Base-by-base conservation (phyloP, 495 filamentous ascomycete genomes). In the Aspergillus hancockii region DNA sequence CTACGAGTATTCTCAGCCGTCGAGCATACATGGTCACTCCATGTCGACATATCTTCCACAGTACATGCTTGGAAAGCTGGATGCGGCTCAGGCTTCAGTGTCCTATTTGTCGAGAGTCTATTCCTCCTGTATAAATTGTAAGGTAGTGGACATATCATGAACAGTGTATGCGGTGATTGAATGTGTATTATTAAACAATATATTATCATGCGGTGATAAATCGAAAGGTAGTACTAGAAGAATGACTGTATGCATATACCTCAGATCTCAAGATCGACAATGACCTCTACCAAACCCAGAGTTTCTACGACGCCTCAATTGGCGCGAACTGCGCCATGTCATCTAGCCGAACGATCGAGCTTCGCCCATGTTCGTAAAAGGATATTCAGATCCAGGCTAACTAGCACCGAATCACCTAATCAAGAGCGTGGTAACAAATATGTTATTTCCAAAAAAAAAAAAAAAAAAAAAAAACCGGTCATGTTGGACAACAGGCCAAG, bases 31-130 rank as follows among this genome's bases (percentile, higher is more conserved):
- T 98, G 94, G 91, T 98, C 23, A 98, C 94, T 54, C 93, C 94
- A 34, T 98, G 94, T 70, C 81, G 91, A 54, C 94, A 98, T 77
- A 93, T 97, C 23, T 98, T 98, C 69, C 94, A 98, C 69, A 95
- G 89, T 49, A 79, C 84, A 52, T 98, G 94, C 69, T 78, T 98
- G 66, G 93, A 98, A 72, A 93, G 91, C 36, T 98, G 94, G 94
- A 95, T 97, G 89, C 82, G 88, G 65, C 91, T 93, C 68, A 77
- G 94, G 55, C 71, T 98, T 67, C 90, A 94, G 74, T 98, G 94
- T 79, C 94, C 94, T 7, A 97, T 97, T 63, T 98, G 94, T 76
- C 83, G 94, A 66, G 93, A 97, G 76, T 85, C 86, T 62, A 73
- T 97, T 63, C 92, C 92, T 55, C 90, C 92, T 55, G 75, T 96